Evolutionary conservation across 345 rosid genomes (phyloP).

Genomic region (Bruguiera parviflora): DNA sequence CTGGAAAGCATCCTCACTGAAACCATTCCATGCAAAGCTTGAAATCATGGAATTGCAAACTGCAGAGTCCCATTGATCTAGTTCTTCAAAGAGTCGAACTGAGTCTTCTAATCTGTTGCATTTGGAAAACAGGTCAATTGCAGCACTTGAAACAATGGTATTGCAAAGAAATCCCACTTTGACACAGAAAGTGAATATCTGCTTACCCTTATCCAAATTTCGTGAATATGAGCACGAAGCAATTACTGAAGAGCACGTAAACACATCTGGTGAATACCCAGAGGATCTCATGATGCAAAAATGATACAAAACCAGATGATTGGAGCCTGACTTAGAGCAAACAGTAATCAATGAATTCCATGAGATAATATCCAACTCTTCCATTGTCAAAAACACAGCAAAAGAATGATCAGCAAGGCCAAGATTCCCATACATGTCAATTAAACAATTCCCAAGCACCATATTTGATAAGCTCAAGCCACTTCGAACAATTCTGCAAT

Average conservation of each 20-base stretch:
- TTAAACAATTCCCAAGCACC: slow-evolving; percentile 67
- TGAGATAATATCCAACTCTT: slow-evolving; percentile 50
- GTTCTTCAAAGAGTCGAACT: slow-evolving; percentile 47
- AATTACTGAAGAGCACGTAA: slow-evolving; percentile 44
- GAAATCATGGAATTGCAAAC: slow-evolving; percentile 58
- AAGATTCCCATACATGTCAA: slow-evolving; percentile 66
- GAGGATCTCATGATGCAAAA: slow-evolving; percentile 44
- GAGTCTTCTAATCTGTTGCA: slow-evolving; percentile 78
- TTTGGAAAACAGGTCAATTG: slow-evolving; percentile 71
- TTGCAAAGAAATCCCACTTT: slow-evolving; percentile 67
- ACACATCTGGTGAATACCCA: slow-evolving; percentile 50
- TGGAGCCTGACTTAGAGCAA: slow-evolving; percentile 41
- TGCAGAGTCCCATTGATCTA: slow-evolving; percentile 48
- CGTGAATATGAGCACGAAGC: slow-evolving; percentile 45
- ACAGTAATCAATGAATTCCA: slow-evolving; percentile 68
- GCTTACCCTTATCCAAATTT: slow-evolving; percentile 65
- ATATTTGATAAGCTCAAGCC: slow-evolving; percentile 37
- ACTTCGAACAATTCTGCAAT: slow-evolving; percentile 49
- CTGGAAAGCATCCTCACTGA: slow-evolving; percentile 44
- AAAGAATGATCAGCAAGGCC: slow-evolving; percentile 45
- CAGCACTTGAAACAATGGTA: slow-evolving; percentile 63
- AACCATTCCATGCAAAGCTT: slow-evolving; percentile 53
- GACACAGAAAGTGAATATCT: slow-evolving; percentile 50
- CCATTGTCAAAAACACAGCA: slow-evolving; percentile 48
- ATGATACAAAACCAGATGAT: slow-evolving; percentile 43